Base-by-base conservation (phyloP, 768 basidiomycete genomes). In the Russula sp. region DNA sequence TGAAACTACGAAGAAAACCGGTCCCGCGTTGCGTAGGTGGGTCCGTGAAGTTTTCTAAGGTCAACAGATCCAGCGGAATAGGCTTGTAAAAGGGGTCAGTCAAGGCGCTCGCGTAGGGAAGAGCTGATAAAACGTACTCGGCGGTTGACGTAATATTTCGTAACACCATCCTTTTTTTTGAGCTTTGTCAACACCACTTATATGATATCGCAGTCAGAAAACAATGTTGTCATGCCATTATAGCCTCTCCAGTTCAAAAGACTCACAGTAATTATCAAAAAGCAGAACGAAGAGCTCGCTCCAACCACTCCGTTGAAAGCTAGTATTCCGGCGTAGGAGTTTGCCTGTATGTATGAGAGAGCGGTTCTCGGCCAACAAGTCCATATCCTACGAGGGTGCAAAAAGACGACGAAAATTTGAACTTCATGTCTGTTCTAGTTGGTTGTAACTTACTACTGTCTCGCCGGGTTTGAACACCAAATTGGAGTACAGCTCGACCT, bases 111-210 rank as follows among this genome's bases (percentile, higher is more conserved):
- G 22, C 4, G 26, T 14, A 53, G 16, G 14, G 24, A 34, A 32
- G 10, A 24, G 18, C 30, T 26, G 16, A 24, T 42, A 52, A n/a
- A 14, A 22, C 86, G 69, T 72, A 92, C 94, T 70, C 91, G 79
- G 71, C 89, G 83, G 72, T 88, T 89, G 67, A 95, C 89, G 57
- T 87, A 80, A 70, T 91, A 94, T 72, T 87, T 90, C 0, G 80
- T 85, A 14, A 85, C 71, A 0, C 87, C 86, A 51, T 94, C 90
- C 70, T 81, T 88, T 64, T 90, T 88, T 69, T 89, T 89, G 2
- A 85, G 77, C 73, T 95, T 95, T 14, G 92, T 93, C 83, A 94
- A 84, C 38, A 95, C 91, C 74, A 95, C 94, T 94, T n/a, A n/a
- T n/a, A n/a, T n/a, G 54, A 16, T 18, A 36, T 28, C 30, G 46